A percentile compares a stretch with the other conserved stretches of the same genome.
phyloP scores from a whole-genome alignment of 2,329 filamentous ascomycete species.

The Nemania serpens region DNA sequence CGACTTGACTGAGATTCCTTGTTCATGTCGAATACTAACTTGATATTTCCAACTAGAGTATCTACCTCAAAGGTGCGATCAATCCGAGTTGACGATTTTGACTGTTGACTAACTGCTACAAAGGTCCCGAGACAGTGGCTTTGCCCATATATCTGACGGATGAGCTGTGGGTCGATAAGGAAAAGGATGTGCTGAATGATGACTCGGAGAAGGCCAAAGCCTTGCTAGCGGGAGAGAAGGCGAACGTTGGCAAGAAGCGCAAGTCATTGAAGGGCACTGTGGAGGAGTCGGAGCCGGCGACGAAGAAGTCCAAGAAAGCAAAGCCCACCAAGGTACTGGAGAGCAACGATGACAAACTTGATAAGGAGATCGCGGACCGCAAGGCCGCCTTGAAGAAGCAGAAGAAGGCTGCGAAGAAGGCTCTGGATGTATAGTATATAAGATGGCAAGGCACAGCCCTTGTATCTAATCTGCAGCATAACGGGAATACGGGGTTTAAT shows the following conservation, averaged over 20 bases:
- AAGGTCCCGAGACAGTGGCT: slow-evolving; percentile 79
- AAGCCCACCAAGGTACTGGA: slow-evolving; percentile 43
- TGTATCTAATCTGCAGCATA: slow-evolving; percentile 22
- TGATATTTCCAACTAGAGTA: slow-evolving; percentile 46
- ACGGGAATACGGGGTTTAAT: slow-evolving; percentile 24
- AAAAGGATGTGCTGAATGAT: slow-evolving; percentile 70
- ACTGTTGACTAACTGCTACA: slow-evolving; percentile 8
- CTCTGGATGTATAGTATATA: slow-evolving; percentile 49
- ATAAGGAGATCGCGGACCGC: slow-evolving; percentile 63
- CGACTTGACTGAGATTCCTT: background rate
- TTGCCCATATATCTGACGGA: slow-evolving; percentile 94
- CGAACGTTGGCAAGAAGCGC: slow-evolving; percentile 69
- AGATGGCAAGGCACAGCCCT: background rate
- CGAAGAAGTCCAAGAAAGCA: slow-evolving; percentile 53
- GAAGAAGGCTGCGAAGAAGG: slow-evolving; percentile 61
- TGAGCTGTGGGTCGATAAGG: slow-evolving; percentile 83
- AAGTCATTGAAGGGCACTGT: slow-evolving; percentile 51
- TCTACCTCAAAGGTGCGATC: slow-evolving; percentile 73
- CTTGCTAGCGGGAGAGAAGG: slow-evolving; percentile 45
- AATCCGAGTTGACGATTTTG: background rate
- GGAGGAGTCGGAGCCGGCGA: slow-evolving; percentile 42
- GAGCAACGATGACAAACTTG: slow-evolving; percentile 57
- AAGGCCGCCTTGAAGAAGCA: slow-evolving; percentile 63
- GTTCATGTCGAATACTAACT: slow-evolving; percentile 7
- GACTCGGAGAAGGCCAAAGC: slow-evolving; percentile 54